Base-by-base conservation (phyloP, 257 asterid genomes). In the Penstemon barbatus region DNA sequence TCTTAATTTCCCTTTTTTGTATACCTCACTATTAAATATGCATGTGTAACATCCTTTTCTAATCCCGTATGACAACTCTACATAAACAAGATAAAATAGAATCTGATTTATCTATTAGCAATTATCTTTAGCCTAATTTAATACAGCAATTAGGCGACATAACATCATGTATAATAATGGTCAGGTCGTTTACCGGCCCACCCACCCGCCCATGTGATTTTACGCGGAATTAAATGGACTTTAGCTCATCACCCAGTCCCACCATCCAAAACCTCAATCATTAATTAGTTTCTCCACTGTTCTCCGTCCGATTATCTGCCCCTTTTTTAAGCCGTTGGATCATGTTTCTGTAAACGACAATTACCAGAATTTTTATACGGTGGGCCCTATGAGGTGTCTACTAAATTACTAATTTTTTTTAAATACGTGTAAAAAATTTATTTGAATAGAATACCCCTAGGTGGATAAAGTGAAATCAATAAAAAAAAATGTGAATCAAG, bases 131-230 rank as follows among this genome's bases (percentile, higher is more conserved):
- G 0, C 46, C 46, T 8, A 43, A 43, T 43, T 43, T 43, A 49
- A 49, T 9, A 49, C 54, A 49, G 54, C 54, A 49, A 49, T 49
- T 9, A 49, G 54, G 54, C 54, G 54, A 49, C 54, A 49, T 49
- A 49, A 49, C n/a, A 49, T 49, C 54, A 49, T 49, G 54, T 49
- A 13, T 49, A 49, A 49, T 49, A 15, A 49, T 49, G 54, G n/a
- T 49, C n/a, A 49, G 54, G 54, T 49, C 54, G 54, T 49, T 6
- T 49, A 49, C 54, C 54, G 54, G n/a, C 54, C 54, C 11, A 49
- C 54, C 54, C 11, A 10, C 54, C 54, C 54, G 10, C 54, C 54
- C 54, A 49, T 49, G 54, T 49, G 54, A 13, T 15, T 6, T 49
- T 13, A 49, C 54, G 54, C 54, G 54, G 11, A 49, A 9, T 49